Base-by-base conservation (phyloP, 495 filamentous ascomycete genomes). In the Penicillium cataractarum region DNA sequence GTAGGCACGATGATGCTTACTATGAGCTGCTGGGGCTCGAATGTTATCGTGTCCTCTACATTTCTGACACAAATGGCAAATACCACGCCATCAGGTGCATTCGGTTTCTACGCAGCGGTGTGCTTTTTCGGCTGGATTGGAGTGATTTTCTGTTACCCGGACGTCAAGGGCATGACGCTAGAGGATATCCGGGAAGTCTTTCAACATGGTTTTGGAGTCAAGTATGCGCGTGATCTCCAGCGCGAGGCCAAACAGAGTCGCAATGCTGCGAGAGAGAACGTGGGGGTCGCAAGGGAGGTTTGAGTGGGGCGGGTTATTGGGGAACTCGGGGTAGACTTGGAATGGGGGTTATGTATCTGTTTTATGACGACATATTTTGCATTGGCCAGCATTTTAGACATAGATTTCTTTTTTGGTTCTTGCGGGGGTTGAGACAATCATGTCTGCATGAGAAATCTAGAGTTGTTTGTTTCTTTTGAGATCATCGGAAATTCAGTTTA, bases 171-270 rank as follows among this genome's bases (percentile, higher is more conserved):
- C 6, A 65, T 82, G 70, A 76, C 73, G 19, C 65, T 83, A 10
- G 80, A 81, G 62, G 77, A 78, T 51, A 77, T 82, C 48, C 54
- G 71, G 3, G 71, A 79, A 57, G 68, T 83, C 17, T 83, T 81
- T 58, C 56, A 71, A 7, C 64, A 78, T 59, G 75, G 78, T 0
- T 78, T 78, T 65, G 73, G 75, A 26, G 80, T 80, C 27, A 66
- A 68, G 32, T 73, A 75, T 62, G 75, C 76, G 1, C 58, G 71
- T 21, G 40, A 74, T 31, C 61, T 76, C 49, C 67, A 74, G 55
- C 74, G 74, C 66, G 62, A 52, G 21, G n/a, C 40, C 1, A 60
- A 65, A 27, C 19, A 22, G 7, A 9, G 40, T 19, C 15, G 27
- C 24, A 22, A 33, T 27, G 22, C 44, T 26, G 40, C 39, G 32